A percentile compares a stretch with the other conserved stretches of the same genome.
Evolutionary conservation across 75 land plant species (phyloP).

Genomic region (Adiantum capillusveneris): DNA sequence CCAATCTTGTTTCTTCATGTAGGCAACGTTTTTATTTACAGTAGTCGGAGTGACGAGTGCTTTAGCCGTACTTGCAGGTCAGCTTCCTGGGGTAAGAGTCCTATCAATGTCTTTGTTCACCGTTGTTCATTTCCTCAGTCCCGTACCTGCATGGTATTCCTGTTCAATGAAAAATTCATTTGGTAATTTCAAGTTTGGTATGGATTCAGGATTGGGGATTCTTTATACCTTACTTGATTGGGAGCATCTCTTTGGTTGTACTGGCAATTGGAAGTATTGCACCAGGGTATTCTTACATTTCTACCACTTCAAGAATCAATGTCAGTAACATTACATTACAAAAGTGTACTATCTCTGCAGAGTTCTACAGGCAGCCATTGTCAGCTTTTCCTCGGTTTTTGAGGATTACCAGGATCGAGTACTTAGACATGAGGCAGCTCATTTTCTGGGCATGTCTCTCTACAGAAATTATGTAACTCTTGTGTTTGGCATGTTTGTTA

Average conservation of each 20-base stretch:
- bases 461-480: too few species aligned
- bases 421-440: slow-evolving; percentile 94
- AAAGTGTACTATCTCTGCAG: slow-evolving; percentile 18
- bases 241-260: slow-evolving; percentile 76
- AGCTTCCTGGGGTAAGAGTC: slow-evolving; percentile 78
- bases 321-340: background rate
- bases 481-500: too few species aligned
- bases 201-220: slow-evolving; percentile 86
- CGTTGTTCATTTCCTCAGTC: background rate
- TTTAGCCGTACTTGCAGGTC: slow-evolving; percentile 77
- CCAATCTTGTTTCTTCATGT: slow-evolving; percentile 14
- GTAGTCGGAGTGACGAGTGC: slow-evolving; percentile 89
- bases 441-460: slow-evolving; percentile 61
- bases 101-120: background rate
- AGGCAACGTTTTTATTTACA: slow-evolving; percentile 88
- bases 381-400: slow-evolving; percentile 65
- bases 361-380: slow-evolving; percentile 82
- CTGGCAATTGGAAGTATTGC: slow-evolving; percentile 82
- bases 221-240: slow-evolving; percentile 90
- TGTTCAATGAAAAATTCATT: slow-evolving; percentile 1
- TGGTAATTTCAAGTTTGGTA: slow-evolving; percentile 2
- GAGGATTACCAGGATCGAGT: slow-evolving; percentile 86
- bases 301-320: too few species aligned
- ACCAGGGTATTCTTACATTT: slow-evolving; percentile 90
- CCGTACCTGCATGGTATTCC: too few species aligned